phyloP scores from a whole-genome alignment of 108 stramenopile genomes.

The Schizochytrium sp. region DNA sequence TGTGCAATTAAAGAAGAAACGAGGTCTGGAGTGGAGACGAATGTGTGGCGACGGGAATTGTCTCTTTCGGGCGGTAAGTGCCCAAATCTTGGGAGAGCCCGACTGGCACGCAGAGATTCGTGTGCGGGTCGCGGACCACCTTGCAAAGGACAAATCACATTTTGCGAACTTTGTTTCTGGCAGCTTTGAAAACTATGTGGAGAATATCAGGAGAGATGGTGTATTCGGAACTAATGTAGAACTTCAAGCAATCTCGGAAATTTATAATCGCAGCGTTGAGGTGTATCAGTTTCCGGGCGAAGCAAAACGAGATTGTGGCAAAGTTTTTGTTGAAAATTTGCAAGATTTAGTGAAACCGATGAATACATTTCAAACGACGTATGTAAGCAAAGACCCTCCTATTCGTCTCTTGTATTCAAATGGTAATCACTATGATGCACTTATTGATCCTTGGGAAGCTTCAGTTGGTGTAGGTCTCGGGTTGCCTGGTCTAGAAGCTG shows the following conservation, averaged over 20 bases:
- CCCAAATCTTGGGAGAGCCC: constrained; percentile 11
- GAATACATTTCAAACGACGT: constrained; percentile 29
- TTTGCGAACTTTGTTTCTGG: background rate
- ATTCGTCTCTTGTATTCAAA: constrained; percentile 52
- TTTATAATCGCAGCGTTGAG: constrained; percentile 24
- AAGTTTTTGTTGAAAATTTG: background rate
- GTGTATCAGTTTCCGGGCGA: background rate
- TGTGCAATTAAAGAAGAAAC: background rate
- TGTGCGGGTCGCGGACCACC: background rate
- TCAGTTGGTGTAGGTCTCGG: constrained; percentile 45
- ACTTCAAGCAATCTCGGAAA: constrained; percentile 27
- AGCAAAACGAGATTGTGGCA: background rate
- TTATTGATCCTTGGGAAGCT: constrained; percentile 40
- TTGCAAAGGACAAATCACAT: constrained; percentile 9
- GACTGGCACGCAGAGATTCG: constrained; percentile 50
- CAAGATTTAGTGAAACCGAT: background rate
- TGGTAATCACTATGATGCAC: constrained; percentile 44
- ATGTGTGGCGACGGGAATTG: constrained; percentile 49
- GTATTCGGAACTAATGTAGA: constrained; percentile 33
- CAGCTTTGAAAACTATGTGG: background rate
- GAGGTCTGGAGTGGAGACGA: constrained; percentile 5
- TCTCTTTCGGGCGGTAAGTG: constrained; percentile 33
- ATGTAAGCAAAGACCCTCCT: constrained; percentile 4
- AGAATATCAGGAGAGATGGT: background rate
- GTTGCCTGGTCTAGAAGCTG: background rate